phyloP scores from a whole-genome alignment of 345 rosid genomes.

The Acer saccharum region DNA sequence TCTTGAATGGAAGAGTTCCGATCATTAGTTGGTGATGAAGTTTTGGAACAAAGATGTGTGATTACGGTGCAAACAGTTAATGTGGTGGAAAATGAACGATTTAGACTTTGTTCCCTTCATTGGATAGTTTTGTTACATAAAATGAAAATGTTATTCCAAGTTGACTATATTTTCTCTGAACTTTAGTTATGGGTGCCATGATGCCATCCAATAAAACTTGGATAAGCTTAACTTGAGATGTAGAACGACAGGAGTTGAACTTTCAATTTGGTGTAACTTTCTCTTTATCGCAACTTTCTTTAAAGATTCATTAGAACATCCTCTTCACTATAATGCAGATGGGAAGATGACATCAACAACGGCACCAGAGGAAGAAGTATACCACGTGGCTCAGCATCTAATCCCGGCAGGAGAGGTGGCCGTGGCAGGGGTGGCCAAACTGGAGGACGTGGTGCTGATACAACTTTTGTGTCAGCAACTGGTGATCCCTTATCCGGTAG shows the following conservation, averaged over 20 bases:
- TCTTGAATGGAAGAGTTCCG: background rate
- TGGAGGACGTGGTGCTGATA: slow-evolving; percentile 35
- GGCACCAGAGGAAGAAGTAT: slow-evolving; percentile 41
- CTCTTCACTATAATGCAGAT: slow-evolving; percentile 45
- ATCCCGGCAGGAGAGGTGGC: slow-evolving; percentile 45
- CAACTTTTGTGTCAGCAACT: slow-evolving; percentile 76
- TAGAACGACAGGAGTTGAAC: background rate
- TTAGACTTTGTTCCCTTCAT: background rate
- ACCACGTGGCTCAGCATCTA: slow-evolving; percentile 35
- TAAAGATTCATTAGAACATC: background rate
- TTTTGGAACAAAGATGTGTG: background rate
- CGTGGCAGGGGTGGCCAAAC: slow-evolving; percentile 49
- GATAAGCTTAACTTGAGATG: background rate
- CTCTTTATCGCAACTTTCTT: background rate
- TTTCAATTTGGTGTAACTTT: background rate
- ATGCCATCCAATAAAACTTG: background rate
- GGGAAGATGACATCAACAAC: slow-evolving; percentile 76
- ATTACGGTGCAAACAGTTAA: background rate
- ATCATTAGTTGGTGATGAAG: background rate
- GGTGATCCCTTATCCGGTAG: slow-evolving; percentile 79
- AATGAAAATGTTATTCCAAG: background rate
- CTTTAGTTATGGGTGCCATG: background rate
- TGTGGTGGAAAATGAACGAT: background rate
- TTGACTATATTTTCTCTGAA: background rate
- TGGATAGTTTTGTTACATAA: background rate